Evolutionary conservation across 352 stramenopile genomes (phyloP), one percentile per base, ranked within the genome.

Genomic region (Aphanomyces cochlioides): DNA sequence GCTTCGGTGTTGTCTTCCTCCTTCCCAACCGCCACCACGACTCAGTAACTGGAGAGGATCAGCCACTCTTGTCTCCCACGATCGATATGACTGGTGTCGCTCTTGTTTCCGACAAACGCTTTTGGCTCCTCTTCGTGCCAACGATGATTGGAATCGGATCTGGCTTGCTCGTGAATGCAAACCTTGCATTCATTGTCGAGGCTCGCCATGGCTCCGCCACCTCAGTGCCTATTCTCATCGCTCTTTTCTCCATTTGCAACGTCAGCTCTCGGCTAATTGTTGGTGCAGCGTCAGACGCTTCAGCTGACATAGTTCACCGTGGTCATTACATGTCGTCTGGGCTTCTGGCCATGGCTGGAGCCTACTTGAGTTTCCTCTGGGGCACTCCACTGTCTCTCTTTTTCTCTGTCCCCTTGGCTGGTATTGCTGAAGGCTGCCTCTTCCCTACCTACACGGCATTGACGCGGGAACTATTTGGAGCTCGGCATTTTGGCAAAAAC

Each of bases 141-240:
- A 80, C 90, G 0, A 89, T 91, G 50, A 87, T 93, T 38, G 67
- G 90, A 19, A 81, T 93, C 39, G 82, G 83, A 7, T 83, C 83
- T 19, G 81, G 81, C 41, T 71, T 93, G 12, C 89, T 93, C 63
- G 73, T 93, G 45, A 92, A 90, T 81, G 71, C 84, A 40, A 93
- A 91, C 73, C 82, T 91, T 60, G 78, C 82, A 7, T 93, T 93
- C 75, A 90, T 91, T 47, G 81, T 89, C 21, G 79, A 90, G 58
- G 87, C 85, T 5, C 67, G 79, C 2, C 65, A 64, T 5, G 83
- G 85, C 15, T 73, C 73, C 0, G 74, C 78, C 47, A 74, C 81
- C 13, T 79, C 90, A 57, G 80, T 93, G 5, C 70, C 85, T 5
- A 77, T 72, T 8, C 87, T 91, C 74, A 82, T 91, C 34, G 81